Evolutionary conservation across 2,329 filamentous ascomycete species (phyloP), one percentile per base, ranked within the genome.

Genomic region (Basipetospora chlamydospora): DNA sequence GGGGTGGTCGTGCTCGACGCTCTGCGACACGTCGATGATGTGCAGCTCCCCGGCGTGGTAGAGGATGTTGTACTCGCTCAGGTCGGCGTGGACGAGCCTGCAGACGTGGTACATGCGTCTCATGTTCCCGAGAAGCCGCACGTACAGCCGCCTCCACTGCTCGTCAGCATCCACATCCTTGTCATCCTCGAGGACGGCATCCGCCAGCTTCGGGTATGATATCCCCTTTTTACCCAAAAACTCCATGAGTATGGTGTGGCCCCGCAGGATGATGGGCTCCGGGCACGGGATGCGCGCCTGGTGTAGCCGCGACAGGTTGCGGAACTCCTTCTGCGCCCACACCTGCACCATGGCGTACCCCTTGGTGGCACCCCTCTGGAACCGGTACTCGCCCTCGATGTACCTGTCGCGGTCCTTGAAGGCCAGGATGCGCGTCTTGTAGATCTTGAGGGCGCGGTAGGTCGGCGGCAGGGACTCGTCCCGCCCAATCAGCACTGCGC

Each of bases 331-430:
- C 61, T 98, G 88, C 0, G 92, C 92, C 90, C 90, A 98, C 17
- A 95, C 67, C 58, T 94, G 93, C 46, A 98, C 88, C 88, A 96
- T 96, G 61, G 86, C 94, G 60, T 86, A 93, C 46, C 81, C 81
- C 65, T 95, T 96, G 60, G 88, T 90, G 54, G 88, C 88, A 4
- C 35, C 35, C 42, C 77, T 70, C 47, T 84, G 75, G 66, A 98
- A 98, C 17, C 90, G 71, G 59, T 87, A 86, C 59, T 98, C 90
- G 45, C 90, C 90, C 1, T 80, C 81, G 43, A 98, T 90, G 58
- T 98, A 98, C 50, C 86, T 80, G 59, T 95, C 87, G 40, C 90
- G 74, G 59, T 98, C 90, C 62, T 96, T 96, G 74, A 98, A 98
- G 17, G 92, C 86, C 22, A 98, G 64, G 44, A 98, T 98, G 38